Evolutionary conservation across 768 basidiomycete species (phyloP).

Genomic region (Lepiota venenata): DNA sequence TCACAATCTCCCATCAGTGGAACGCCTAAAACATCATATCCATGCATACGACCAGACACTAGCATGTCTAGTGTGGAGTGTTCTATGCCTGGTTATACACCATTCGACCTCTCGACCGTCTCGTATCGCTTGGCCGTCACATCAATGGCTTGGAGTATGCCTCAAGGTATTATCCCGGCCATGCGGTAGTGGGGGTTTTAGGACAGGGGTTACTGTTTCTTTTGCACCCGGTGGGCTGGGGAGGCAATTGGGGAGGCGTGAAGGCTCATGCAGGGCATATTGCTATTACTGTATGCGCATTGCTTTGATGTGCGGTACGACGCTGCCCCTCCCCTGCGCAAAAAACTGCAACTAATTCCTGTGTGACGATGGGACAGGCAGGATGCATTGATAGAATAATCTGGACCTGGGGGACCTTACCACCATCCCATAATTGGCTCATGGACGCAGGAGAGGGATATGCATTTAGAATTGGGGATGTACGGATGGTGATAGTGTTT

Average conservation of each 20-base stretch:
- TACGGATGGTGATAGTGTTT: slow-evolving; percentile 77
- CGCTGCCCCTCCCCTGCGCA: background rate
- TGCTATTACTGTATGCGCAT: slow-evolving; percentile 49
- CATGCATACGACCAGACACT: slow-evolving; percentile 79
- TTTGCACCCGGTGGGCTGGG: background rate
- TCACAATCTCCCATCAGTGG: slow-evolving; percentile 52
- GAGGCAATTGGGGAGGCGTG: background rate
- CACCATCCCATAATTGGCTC: slow-evolving; percentile 69
- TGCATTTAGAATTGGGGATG: slow-evolving; percentile 52
- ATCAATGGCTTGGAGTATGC: background rate
- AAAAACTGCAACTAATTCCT: background rate
- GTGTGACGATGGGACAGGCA: slow-evolving; percentile 37
- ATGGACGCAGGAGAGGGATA: slow-evolving; percentile 27
- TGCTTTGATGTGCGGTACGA: slow-evolving; percentile 57
- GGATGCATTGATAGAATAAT: slow-evolving; percentile 70
- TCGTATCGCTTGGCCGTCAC: background rate
- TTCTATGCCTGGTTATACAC: slow-evolving; percentile 62
- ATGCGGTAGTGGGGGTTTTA: slow-evolving; percentile 48
- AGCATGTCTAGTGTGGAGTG: slow-evolving; percentile 79
- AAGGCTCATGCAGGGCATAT: slow-evolving; percentile 27
- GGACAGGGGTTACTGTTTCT: slow-evolving; percentile 20
- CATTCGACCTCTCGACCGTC: slow-evolving; percentile 36
- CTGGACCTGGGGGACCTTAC: slow-evolving; percentile 62
- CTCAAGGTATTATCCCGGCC: slow-evolving; percentile 15
- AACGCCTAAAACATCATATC: slow-evolving; percentile 59